Conservation (phyloP, 768 basidiomycete genomes). For the Crepidotus variabilis region DNA sequence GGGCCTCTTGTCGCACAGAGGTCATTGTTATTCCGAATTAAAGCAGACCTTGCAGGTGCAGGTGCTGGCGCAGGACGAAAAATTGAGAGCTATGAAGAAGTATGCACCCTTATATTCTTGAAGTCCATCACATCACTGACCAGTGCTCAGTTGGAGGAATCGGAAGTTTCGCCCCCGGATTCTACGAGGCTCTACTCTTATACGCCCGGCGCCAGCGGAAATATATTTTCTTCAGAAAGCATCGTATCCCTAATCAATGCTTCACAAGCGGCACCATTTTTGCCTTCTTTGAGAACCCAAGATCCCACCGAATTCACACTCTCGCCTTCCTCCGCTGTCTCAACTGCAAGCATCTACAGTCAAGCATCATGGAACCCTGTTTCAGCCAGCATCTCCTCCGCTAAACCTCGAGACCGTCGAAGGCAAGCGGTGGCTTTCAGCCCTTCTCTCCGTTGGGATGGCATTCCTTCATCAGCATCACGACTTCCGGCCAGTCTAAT, state of each 20-base stretch:
- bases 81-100: slow-evolving; percentile 16
- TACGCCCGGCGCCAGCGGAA: slow-evolving; percentile 6
- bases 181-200: not conserved
- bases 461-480: slow-evolving; percentile 6
- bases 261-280: slow-evolving; percentile 8
- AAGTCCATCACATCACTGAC: not conserved
- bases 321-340: slow-evolving; percentile 9
- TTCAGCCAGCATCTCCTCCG: slow-evolving; percentile 6
- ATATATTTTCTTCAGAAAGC: not conserved
- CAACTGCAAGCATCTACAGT: slow-evolving; percentile 19
- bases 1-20: slow-evolving; percentile 22
- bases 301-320: slow-evolving; percentile 4
- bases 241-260: not conserved
- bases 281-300: slow-evolving; percentile 9
- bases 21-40: slow-evolving; percentile 22
- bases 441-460: slow-evolving; percentile 18
- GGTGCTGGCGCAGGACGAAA: slow-evolving; percentile 6
- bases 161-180: slow-evolving; percentile 11
- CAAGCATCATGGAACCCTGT: slow-evolving; percentile 21
- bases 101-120: slow-evolving; percentile 1
- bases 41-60: slow-evolving; percentile 19
- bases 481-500: not conserved
- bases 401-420: slow-evolving; percentile 10
- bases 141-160: not conserved
- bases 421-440: slow-evolving; percentile 21